A percentile compares a stretch with the other conserved stretches of the same genome.
Conservation (phyloP, 441 rosid species). For the Melastoma candidum region DNA sequence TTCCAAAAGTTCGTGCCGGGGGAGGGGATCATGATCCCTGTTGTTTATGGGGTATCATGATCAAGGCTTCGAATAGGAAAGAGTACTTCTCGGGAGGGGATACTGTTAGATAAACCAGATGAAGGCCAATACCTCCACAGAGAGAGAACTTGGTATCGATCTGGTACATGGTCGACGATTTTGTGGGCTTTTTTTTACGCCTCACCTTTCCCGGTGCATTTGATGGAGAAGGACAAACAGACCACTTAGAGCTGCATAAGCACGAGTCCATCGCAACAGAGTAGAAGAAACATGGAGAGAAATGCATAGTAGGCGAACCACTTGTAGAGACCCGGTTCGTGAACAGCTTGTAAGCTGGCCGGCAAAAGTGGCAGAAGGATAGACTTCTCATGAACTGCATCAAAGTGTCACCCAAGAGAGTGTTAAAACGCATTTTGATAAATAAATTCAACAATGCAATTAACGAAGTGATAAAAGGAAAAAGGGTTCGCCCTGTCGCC, state of each 20-base stretch:
- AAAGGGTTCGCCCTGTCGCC: conserved; percentile 26
- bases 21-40: no score
- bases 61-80: conserved; percentile 76
- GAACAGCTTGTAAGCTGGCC: conserved; percentile 63
- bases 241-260: conserved; percentile 39
- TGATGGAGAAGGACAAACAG: conserved; percentile 45
- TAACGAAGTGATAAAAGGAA: background rate
- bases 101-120: conserved; percentile 43
- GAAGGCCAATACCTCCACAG: conserved; percentile 46
- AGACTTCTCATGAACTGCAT: conserved; percentile 93
- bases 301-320: conserved; percentile 56
- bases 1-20: no score
- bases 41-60: conserved; percentile 42
- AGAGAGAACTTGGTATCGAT: conserved; percentile 22
- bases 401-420: background rate
- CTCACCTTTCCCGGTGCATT: conserved; percentile 24
- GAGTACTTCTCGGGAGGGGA: conserved; percentile 64
- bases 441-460: background rate
- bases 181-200: background rate
- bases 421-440: background rate
- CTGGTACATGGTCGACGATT: conserved; percentile 16
- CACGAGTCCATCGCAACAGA: conserved; percentile 65
- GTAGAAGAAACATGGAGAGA: conserved; percentile 88
- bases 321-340: conserved; percentile 38
- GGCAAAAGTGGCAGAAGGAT: conserved; percentile 82